A percentile compares a stretch with the other conserved stretches of the same genome.
phyloP scores from a whole-genome alignment of 805 yeast genomes.

The Cephaloascus fragrans region DNA sequence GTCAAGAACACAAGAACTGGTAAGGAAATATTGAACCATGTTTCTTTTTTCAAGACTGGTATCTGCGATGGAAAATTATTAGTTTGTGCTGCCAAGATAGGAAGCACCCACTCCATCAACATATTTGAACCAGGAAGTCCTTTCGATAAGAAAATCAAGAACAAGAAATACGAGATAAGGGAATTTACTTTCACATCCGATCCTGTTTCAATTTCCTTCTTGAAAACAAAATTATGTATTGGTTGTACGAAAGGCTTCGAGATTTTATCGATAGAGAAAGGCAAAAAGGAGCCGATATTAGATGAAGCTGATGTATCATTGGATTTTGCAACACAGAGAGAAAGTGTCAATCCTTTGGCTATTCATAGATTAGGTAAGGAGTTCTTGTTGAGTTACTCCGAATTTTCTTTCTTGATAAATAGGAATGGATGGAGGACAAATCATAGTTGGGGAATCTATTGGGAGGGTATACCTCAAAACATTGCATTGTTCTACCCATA shows the following conservation, averaged over 20 bases:
- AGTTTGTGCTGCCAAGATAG: constrained; percentile 80
- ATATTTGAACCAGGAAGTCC: constrained; percentile 89
- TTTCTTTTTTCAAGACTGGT: constrained; percentile 85
- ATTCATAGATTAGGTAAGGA: constrained; percentile 85
- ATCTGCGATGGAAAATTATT: constrained; percentile 83
- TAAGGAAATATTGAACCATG: constrained; percentile 78
- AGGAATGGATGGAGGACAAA: constrained; percentile 94
- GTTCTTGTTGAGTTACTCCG: constrained; percentile 82
- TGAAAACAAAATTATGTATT: constrained; percentile 81
- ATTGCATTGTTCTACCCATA: constrained; percentile 94
- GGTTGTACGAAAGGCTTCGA: constrained; percentile 97
- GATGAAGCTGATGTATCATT: constrained; percentile 98
- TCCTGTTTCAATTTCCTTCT: constrained; percentile 83
- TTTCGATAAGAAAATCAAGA: constrained; percentile 46
- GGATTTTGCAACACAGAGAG: constrained; percentile 83
- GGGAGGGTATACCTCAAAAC: constrained; percentile 94
- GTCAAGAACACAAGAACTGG: constrained; percentile 50
- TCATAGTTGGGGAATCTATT: constrained; percentile 86
- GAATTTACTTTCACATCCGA: constrained; percentile 82
- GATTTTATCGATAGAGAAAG: constrained; percentile 76
- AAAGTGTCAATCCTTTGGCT: constrained; percentile 75
- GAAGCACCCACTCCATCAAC: constrained; percentile 70
- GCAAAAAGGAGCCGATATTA: constrained; percentile 77
- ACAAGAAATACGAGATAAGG: constrained; percentile 55
- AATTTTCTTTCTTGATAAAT: constrained; percentile 90